Evolutionary conservation across 768 basidiomycete genomes (phyloP), one percentile per base, ranked within the genome.

Genomic region (Auricularia heimuer): DNA sequence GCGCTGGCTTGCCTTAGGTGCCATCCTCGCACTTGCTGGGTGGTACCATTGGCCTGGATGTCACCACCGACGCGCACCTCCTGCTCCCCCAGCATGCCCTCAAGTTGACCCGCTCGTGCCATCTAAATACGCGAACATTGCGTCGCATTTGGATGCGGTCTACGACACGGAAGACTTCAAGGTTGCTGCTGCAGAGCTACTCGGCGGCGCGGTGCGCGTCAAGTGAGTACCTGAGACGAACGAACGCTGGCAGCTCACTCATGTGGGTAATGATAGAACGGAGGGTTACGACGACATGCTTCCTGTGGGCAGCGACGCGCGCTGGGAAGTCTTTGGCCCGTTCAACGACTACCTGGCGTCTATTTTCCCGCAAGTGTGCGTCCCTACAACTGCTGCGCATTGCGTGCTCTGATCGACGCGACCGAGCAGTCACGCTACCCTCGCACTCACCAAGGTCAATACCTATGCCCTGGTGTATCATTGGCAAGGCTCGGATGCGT

Each of bases 361-460:
- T 24, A 66, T 74, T 0, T 82, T 79, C 69, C 80, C 81, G 0
- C 62, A 71, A 3, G 69, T 79, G 79, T 80, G 64, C 62, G 76
- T n/a, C 4, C 3, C 7, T 24, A n/a, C 14, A 21, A 54, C 60
- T 63, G 24, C 36, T 47, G 37, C n/a, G 16, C 10, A 12, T 47
- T 12, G n/a, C 12, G 18, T 34, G 36, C 54, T 37, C 3, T 10
- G 18, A 24, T 47, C 6, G 14, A 37, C 8, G 39, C 39, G 39
- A 6, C 11, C 18, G 36, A 63, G 34, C 62, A 75, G 74, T 37
- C 75, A 77, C 68, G 36, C 67, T 16, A 66, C 68, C 16, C 68
- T 79, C 37, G 54, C 70, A n/a, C 73, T 79, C 56, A 74, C 76
- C 33, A 71, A 69, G 51, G 70, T 80, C 39, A 77, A 78, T 62